These are phyloP conservation scores for Lachancea waltii DNA, from an alignment of 805 yeast genomes.

Conservation along the genomic window DNA sequence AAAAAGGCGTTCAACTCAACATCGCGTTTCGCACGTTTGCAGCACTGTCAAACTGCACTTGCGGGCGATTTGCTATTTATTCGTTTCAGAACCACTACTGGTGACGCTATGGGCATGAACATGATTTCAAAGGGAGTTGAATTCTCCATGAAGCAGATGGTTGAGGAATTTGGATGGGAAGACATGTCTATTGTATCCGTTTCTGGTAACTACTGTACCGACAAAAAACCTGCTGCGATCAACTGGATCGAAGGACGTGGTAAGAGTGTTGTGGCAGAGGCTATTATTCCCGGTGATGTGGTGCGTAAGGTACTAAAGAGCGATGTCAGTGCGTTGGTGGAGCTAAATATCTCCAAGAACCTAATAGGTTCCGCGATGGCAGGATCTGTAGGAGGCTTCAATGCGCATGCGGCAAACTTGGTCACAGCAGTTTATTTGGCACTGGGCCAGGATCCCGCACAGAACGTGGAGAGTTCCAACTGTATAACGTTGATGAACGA, in stretches of 20 bases:
- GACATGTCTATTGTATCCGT: constrained; percentile 92
- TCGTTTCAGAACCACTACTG: constrained; percentile 96
- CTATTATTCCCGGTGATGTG: constrained; percentile 74
- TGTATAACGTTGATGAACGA: constrained; percentile 95
- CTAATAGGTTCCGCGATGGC: constrained; percentile 97
- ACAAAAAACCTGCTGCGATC: constrained; percentile 95
- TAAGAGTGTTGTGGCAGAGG: constrained; percentile 95
- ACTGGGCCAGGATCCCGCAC: constrained; percentile 99
- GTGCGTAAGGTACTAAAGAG: constrained; percentile 83
- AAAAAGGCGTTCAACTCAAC: constrained; percentile 93
- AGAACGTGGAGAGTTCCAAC: constrained; percentile 93
- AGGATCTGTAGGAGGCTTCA: constrained; percentile 95
- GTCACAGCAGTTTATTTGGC: constrained; percentile 94
- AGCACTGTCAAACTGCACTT: constrained; percentile 82
- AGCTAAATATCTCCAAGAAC: constrained; percentile 82
- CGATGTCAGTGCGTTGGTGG: constrained; percentile 86
- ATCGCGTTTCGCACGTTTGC: constrained; percentile 93
- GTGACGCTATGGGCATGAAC: constrained; percentile 99
- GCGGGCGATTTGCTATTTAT: constrained; percentile 88
- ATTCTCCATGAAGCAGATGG: constrained; percentile 74
- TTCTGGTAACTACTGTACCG: constrained; percentile 96
- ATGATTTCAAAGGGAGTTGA: constrained; percentile 99
- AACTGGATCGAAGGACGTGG: constrained; percentile 99
- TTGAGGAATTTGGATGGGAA: constrained; percentile 80
- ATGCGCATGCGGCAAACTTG: constrained; percentile 96